These are phyloP conservation scores for Quillaja saponaria DNA, from an alignment of 306 rosid species.

Conservation along the genomic window DNA sequence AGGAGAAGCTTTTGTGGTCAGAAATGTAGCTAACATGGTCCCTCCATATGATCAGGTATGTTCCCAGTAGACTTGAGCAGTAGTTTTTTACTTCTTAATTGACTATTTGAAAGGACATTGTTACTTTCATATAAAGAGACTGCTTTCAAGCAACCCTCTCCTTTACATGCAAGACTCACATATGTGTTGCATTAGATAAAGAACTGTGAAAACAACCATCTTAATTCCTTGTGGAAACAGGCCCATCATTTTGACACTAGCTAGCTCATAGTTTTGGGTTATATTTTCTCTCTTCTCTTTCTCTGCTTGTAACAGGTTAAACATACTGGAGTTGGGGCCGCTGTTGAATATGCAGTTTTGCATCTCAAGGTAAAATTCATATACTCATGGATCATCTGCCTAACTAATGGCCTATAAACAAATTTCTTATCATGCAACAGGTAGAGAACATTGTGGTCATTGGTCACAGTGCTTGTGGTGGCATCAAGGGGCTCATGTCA, in stretches of 20 bases:
- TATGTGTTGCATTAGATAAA: no score
- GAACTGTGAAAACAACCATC: no score
- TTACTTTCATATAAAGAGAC: no score
- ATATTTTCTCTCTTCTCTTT: neutral
- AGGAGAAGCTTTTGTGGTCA: constrained; percentile 95
- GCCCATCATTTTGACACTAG: no score
- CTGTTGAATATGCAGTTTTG: constrained; percentile 83
- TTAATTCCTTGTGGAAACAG: no score
- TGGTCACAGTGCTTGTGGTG: constrained; percentile 95
- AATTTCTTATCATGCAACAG: constrained; percentile 32
- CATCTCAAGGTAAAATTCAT: constrained; percentile 70
- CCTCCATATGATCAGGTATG: constrained; percentile 80
- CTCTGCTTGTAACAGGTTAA: constrained; percentile 41
- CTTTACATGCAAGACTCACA: no score
- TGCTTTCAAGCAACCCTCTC: no score
- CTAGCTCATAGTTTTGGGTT: no score
- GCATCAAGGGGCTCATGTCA: constrained; percentile 83
- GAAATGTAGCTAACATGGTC: constrained; percentile 95
- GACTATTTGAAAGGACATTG: neutral
- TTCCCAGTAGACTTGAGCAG: neutral
- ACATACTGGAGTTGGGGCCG: constrained; percentile 74
- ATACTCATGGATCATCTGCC: no score
- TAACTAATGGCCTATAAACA: no score
- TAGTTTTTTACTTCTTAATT: neutral
- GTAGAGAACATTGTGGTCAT: constrained; percentile 68